Conservation (phyloP, 805 yeast species). For the Priceomyces medius region DNA sequence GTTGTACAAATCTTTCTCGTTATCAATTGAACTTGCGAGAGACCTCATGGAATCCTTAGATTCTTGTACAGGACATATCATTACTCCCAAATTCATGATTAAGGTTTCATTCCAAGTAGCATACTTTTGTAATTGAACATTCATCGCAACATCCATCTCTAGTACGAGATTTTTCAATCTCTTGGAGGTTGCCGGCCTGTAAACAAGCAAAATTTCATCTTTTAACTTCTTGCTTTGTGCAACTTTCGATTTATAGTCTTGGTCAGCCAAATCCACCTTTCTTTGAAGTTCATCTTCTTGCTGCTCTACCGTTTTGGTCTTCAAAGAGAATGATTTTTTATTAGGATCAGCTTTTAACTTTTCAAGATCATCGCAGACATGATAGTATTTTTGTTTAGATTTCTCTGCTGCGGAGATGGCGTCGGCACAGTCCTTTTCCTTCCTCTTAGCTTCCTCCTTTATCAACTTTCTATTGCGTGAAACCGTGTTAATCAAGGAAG, state of each 20-base stretch:
- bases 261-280: slow-evolving; percentile 81
- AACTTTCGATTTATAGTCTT: slow-evolving; percentile 79
- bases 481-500: slow-evolving; percentile 66
- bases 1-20: slow-evolving; percentile 77
- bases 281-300: slow-evolving; percentile 84
- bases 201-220: slow-evolving; percentile 65
- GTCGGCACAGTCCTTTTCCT: slow-evolving; percentile 83
- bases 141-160: slow-evolving; percentile 87
- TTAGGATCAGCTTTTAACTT: slow-evolving; percentile 79
- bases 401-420: slow-evolving; percentile 83
- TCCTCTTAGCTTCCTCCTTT: slow-evolving; percentile 78
- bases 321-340: slow-evolving; percentile 77
- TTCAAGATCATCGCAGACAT: slow-evolving; percentile 84
- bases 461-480: slow-evolving; percentile 68
- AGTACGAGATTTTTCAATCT: slow-evolving; percentile 73
- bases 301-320: slow-evolving; percentile 77
- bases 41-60: slow-evolving; percentile 66
- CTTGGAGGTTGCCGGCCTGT: slow-evolving; percentile 74
- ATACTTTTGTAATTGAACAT: slow-evolving; percentile 83
- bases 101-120: slow-evolving; percentile 85
- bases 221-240: slow-evolving; percentile 69
- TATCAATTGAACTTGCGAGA: slow-evolving; percentile 74
- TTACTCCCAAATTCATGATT: slow-evolving; percentile 80
- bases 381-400: slow-evolving; percentile 72
- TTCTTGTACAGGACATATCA: slow-evolving; percentile 70